A percentile compares a stretch with the other conserved stretches of the same genome.
Conservation (phyloP, 2,329 filamentous ascomycete species). For the Blumeria graminis region DNA sequence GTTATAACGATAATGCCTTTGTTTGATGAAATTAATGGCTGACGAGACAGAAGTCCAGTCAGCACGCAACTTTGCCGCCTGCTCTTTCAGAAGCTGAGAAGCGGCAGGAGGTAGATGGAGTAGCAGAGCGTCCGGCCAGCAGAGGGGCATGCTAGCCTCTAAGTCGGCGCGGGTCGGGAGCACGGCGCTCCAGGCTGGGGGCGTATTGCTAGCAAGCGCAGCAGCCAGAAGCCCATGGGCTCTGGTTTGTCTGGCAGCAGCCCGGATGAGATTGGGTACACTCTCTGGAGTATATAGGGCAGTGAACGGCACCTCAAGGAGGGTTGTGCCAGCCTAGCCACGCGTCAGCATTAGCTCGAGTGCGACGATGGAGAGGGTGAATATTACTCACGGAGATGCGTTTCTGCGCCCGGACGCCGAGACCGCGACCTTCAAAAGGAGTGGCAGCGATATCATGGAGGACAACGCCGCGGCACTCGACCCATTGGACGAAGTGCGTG, state of each 20-base stretch:
- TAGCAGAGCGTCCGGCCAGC: slow-evolving; percentile 23
- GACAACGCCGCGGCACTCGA: slow-evolving; percentile 34
- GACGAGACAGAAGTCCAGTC: slow-evolving; percentile 23
- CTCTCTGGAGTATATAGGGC: slow-evolving; percentile 40
- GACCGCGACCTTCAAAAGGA: slow-evolving; percentile 44
- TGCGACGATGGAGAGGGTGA: neutral
- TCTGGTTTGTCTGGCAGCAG: slow-evolving; percentile 27
- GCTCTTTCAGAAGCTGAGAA: slow-evolving; percentile 24
- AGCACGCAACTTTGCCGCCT: slow-evolving; percentile 25
- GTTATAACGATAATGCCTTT: slow-evolving; percentile 24
- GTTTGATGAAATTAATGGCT: slow-evolving; percentile 18
- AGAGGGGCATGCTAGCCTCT: slow-evolving; percentile 27
- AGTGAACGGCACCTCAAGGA: slow-evolving; percentile 39
- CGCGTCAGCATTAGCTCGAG: too few species aligned
- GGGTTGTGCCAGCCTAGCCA: slow-evolving; percentile 27
- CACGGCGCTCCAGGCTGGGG: slow-evolving; percentile 35
- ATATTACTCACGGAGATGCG: slow-evolving; percentile 31
- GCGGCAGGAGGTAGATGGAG: slow-evolving; percentile 22
- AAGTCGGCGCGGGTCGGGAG: slow-evolving; percentile 42
- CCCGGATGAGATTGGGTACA: slow-evolving; percentile 27
- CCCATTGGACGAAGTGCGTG: slow-evolving; percentile 43
- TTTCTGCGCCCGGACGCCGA: slow-evolving; percentile 51
- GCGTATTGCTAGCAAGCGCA: slow-evolving; percentile 27
- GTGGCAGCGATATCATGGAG: slow-evolving; percentile 44
- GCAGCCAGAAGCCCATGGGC: slow-evolving; percentile 53